Conservation (phyloP, 192 early-diverging fungal genomes). For the Umbelopsis vinacea region DNA sequence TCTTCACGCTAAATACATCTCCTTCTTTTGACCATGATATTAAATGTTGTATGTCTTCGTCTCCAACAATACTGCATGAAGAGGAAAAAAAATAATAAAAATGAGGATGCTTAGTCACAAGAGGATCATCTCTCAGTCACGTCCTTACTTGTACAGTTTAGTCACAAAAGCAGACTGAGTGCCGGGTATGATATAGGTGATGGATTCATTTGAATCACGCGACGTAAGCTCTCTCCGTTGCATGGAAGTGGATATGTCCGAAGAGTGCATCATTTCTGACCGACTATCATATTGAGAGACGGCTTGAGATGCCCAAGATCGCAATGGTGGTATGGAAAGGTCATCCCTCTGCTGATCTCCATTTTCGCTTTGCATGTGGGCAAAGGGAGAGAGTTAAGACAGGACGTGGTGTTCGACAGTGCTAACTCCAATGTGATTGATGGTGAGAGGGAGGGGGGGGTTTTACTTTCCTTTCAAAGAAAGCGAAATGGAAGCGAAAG, state of each 20-base stretch:
- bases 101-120: not conserved
- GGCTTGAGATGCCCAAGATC: slow-evolving; percentile 13
- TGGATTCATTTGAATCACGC: slow-evolving; percentile 16
- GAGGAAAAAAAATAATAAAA: not conserved
- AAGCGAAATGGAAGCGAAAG: no score
- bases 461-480: not conserved
- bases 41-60: slow-evolving; percentile 56
- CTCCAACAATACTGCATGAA: slow-evolving; percentile 66
- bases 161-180: slow-evolving; percentile 20
- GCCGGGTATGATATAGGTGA: slow-evolving; percentile 16
- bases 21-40: slow-evolving; percentile 78
- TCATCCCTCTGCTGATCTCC: slow-evolving; percentile 14
- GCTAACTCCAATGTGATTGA: no score
- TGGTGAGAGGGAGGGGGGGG: no score
- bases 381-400: not conserved
- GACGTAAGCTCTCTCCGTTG: not conserved
- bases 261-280: not conserved
- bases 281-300: not conserved
- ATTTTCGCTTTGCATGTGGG: slow-evolving; percentile 16
- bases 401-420: not conserved
- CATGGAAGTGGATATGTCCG: not conserved
- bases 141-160: slow-evolving; percentile 27
- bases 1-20: slow-evolving; percentile 82
- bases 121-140: no score
- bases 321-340: slow-evolving; percentile 7